Evolutionary conservation across 2,329 filamentous ascomycete genomes (phyloP).

Genomic region (Ceratocystis eucalypticola): DNA sequence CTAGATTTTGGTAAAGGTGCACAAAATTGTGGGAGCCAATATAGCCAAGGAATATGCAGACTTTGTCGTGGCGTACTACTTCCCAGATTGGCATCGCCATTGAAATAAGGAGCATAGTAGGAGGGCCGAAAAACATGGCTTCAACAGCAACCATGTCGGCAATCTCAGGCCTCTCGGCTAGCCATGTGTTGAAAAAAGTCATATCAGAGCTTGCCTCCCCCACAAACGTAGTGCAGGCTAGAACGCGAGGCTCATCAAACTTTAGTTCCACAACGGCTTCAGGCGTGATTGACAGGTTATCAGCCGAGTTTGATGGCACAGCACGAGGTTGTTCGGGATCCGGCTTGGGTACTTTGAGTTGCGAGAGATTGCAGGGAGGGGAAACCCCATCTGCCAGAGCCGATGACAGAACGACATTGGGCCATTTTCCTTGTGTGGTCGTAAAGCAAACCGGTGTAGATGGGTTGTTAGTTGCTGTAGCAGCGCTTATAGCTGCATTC

Average conservation of each 20-base stretch:
- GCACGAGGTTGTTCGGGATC: constrained; percentile 16
- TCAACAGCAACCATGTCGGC: constrained; percentile 48
- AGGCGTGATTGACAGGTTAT: constrained; percentile 33
- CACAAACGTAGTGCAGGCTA: constrained; percentile 54
- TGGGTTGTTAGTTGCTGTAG: constrained; percentile 18
- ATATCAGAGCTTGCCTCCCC: constrained; percentile 52
- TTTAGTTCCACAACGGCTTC: constrained; percentile 40
- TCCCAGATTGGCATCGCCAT: constrained; percentile 53
- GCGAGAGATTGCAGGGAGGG: constrained; percentile 11
- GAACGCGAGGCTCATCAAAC: constrained; percentile 49
- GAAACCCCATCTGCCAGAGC: constrained; percentile 2
- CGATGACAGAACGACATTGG: constrained; percentile 22
- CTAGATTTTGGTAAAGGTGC: constrained; percentile 46
- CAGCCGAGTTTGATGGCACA: neutral
- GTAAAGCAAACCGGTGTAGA: constrained; percentile 40
- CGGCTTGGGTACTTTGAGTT: constrained; percentile 16
- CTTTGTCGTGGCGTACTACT: constrained; percentile 51
- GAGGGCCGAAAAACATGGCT: constrained; percentile 54
- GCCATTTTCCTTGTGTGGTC: constrained; percentile 40
- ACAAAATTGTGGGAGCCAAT: constrained; percentile 56
- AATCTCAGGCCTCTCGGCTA: constrained; percentile 44
- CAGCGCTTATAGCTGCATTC: constrained; percentile 23
- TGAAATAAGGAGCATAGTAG: constrained; percentile 52
- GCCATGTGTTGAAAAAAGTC: constrained; percentile 52
- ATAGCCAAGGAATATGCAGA: constrained; percentile 51